Conservation (phyloP, 306 rosid genomes). For the Erythrophleum fordii region DNA sequence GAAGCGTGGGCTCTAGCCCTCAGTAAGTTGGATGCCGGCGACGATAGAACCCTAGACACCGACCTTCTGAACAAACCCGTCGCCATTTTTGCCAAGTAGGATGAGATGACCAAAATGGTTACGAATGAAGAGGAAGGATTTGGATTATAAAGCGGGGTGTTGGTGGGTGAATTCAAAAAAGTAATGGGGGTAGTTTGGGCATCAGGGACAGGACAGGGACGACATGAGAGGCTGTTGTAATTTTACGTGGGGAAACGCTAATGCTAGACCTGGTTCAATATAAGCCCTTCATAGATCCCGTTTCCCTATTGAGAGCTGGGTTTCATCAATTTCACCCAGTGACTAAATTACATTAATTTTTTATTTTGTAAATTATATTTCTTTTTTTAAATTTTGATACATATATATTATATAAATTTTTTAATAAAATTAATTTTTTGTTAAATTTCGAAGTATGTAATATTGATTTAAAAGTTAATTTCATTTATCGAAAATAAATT, state of each 20-base stretch:
- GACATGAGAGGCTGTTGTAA: neutral
- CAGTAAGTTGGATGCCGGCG: conserved; percentile 47
- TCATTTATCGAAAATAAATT: no score
- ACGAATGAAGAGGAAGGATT: neutral
- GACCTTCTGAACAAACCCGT: conserved; percentile 60
- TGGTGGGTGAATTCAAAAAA: neutral
- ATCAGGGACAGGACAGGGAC: neutral
- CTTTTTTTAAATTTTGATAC: no score
- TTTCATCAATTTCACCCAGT: neutral
- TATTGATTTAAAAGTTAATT: no score
- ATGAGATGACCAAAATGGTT: conserved; percentile 46
- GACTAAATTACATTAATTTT: neutral
- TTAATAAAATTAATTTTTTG: no score
- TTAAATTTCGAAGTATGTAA: no score
- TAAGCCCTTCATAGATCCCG: neutral
- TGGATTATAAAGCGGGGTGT: neutral
- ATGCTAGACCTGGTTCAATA: conserved; percentile 49
- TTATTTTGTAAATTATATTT: no score
- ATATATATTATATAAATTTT: no score
- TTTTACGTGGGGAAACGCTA: conserved; percentile 27
- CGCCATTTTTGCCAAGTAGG: conserved; percentile 77
- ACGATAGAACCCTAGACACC: conserved; percentile 45
- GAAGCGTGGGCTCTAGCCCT: conserved; percentile 63
- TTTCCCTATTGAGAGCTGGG: neutral
- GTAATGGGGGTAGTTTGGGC: conserved; percentile 32